Percentiles rank a stretch among this genome's conserved stretches.
Evolutionary conservation across 345 rosid genomes (phyloP).

Genomic region (Brassica rapa): DNA sequence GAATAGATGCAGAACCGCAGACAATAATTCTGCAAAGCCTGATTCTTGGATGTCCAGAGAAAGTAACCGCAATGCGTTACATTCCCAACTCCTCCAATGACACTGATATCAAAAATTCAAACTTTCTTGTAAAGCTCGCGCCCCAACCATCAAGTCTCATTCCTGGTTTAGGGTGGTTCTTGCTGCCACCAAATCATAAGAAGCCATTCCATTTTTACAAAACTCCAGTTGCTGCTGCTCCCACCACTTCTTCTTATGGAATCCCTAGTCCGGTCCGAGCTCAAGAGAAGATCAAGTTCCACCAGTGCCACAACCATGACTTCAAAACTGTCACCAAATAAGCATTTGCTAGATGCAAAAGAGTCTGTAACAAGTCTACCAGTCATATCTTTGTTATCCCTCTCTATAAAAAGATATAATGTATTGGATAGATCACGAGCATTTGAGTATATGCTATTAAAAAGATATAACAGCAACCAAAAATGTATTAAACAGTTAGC

Average conservation of each 20-base stretch:
- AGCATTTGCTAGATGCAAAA: constrained; percentile 15
- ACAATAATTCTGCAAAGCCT: constrained; percentile 8
- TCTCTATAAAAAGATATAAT: background rate
- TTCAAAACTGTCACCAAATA: constrained; percentile 5
- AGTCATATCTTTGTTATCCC: background rate
- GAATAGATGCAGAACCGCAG: constrained; percentile 13
- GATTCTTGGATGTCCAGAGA: constrained; percentile 35
- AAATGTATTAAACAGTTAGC: background rate
- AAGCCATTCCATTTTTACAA: constrained; percentile 28
- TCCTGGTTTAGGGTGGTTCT: constrained; percentile 58
- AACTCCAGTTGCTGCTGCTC: background rate
- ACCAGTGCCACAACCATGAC: constrained; percentile 45
- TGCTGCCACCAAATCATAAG: constrained; percentile 47
- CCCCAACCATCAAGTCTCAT: constrained; percentile 45
- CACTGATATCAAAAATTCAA: constrained; percentile 53
- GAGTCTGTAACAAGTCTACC: background rate
- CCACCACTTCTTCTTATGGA: background rate
- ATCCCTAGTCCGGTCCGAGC: constrained; percentile 50
- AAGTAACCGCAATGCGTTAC: constrained; percentile 45
- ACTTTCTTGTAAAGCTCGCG: constrained; percentile 33
- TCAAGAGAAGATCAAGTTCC: constrained; percentile 37
- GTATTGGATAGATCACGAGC: background rate
- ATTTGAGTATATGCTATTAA: background rate
- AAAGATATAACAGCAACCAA: background rate
- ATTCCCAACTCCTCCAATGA: constrained; percentile 31